These are phyloP conservation scores for Solanum acaule DNA, from an alignment of 257 asterid species.

Conservation along the genomic window DNA sequence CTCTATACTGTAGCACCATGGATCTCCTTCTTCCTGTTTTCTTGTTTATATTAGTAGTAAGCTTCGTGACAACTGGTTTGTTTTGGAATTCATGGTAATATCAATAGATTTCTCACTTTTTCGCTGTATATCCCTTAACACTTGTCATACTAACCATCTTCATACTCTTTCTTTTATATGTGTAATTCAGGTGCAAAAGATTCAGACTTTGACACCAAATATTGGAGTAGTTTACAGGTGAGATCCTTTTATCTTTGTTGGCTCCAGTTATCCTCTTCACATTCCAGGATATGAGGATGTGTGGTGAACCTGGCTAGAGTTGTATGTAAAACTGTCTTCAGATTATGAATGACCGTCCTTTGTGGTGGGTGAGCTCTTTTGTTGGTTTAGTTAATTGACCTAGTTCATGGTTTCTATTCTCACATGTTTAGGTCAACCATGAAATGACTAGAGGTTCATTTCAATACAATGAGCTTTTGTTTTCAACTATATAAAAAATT, in stretches of 20 bases:
- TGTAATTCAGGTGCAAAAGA: slow-evolving; percentile 78
- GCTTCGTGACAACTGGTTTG: background rate
- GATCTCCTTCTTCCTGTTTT: background rate
- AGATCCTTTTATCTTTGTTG: background rate
- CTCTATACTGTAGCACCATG: background rate
- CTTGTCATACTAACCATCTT: background rate
- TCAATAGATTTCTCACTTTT: background rate
- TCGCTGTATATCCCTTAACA: background rate
- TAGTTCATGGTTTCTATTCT: background rate
- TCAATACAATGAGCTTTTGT: background rate
- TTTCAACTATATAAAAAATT: background rate
- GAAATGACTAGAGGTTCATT: background rate
- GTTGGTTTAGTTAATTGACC: background rate
- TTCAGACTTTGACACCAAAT: slow-evolving; percentile 89
- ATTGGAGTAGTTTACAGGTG: slow-evolving; percentile 99
- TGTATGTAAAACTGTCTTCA: background rate
- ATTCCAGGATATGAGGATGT: background rate
- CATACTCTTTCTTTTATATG: background rate
- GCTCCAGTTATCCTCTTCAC: background rate
- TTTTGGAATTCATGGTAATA: background rate
- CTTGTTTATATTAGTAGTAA: background rate
- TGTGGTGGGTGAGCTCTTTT: background rate
- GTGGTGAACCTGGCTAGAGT: background rate
- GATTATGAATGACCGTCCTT: background rate
- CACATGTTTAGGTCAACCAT: background rate